Evolutionary conservation across 257 asterid species (phyloP), one percentile per base, ranked within the genome.

Genomic region (Solanum chiquidenum): DNA sequence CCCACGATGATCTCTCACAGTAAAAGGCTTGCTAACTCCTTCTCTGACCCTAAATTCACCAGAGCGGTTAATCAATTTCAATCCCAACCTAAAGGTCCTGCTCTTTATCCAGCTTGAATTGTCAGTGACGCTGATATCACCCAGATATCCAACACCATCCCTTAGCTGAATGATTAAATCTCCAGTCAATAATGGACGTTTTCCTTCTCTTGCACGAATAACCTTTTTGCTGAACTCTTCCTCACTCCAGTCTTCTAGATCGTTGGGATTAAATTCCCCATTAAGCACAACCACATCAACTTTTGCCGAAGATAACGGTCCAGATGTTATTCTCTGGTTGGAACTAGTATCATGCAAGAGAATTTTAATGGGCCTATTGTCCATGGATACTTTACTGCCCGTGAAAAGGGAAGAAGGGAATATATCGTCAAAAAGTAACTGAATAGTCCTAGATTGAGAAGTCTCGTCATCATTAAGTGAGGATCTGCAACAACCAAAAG

Each of bases 61-160:
- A 42, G 92, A 86, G 74, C 21, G 31, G 37, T 60, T n/a, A 44
- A 66, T 89, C 42, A 88, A 88, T 89, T 89, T 92, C 35, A 91
- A 93, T 5, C 95, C 98, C 90, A 97, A 89, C 79, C 98, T 92
- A 84, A 97, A 97, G 88, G 89, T 95, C 68, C 98, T 95, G 87
- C 98, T 92, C 89, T 98, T 93, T 38, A 86, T 88, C 99, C 99
- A 97, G 91, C 98, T 95, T 5, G 98, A 95, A 87, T 97, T 97
- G 87, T 97, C 99, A 0, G 99, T 95, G 88, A 97, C 93, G 90
- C 87, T 88, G 80, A 96, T 38, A 29, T 97, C 95, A 10, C 94
- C 94, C 25, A 95, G 29, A 89, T 77, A 85, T 20, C 97, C 99
- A 3, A 95, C 94, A 5, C 99, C 99, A 52, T 91, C 89, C 84